Evolutionary conservation across 441 rosid genomes (phyloP).

Genomic region (Pelargonium myrrhifolium): DNA sequence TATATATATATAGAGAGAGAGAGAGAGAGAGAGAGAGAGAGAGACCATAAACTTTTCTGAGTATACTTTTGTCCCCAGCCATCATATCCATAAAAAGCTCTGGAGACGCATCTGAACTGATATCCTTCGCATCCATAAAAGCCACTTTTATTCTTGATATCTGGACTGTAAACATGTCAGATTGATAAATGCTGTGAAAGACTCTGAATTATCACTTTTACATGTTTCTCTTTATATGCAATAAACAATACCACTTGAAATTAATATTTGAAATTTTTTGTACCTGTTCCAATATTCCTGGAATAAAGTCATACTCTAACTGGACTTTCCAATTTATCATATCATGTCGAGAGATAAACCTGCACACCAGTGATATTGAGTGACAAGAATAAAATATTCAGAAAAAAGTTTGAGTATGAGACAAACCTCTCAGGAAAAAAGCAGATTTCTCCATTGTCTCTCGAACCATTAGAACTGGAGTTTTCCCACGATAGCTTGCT

Average conservation of each 20-base stretch:
- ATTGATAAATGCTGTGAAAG: conserved; percentile 40
- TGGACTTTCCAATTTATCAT: conserved; percentile 81
- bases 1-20: no score
- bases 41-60: conserved; percentile 81
- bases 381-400: background rate
- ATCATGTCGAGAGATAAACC: conserved; percentile 66
- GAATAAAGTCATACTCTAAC: conserved; percentile 47
- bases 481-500: conserved; percentile 43
- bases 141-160: conserved; percentile 68
- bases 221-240: background rate
- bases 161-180: conserved; percentile 96
- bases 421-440: conserved; percentile 65
- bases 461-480: conserved; percentile 26
- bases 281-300: conserved; percentile 58
- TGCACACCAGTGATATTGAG: conserved; percentile 28
- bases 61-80: conserved; percentile 60
- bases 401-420: background rate
- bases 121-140: conserved; percentile 74
- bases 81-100: conserved; percentile 67
- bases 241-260: conserved; percentile 4
- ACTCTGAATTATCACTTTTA: conserved; percentile 20
- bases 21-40: conserved; percentile 11
- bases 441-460: conserved; percentile 21
- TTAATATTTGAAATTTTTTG: conserved; percentile 21
- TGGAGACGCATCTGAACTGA: conserved; percentile 44